Conservation (phyloP, 2,329 filamentous ascomycete genomes). For the Myriosclerotinia scirpicola region DNA sequence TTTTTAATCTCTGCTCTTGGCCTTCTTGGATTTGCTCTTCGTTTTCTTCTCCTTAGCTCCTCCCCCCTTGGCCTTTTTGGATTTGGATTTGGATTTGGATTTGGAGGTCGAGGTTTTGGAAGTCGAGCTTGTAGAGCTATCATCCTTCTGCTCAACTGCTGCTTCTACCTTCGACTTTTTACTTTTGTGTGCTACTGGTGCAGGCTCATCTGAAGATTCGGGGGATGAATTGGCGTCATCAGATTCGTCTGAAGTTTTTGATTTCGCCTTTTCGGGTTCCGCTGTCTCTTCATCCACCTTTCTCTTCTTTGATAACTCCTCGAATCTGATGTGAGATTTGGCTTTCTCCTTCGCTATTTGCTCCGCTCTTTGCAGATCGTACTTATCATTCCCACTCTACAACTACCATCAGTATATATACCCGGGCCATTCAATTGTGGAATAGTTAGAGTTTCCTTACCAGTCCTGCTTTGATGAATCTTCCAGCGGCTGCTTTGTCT, state of each 20-base stretch:
- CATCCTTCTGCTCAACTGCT: slow-evolving; percentile 1
- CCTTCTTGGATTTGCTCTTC: slow-evolving; percentile 19
- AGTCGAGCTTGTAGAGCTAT: background rate
- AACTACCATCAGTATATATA: slow-evolving; percentile 24
- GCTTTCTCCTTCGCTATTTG: slow-evolving; percentile 51
- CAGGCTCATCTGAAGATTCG: slow-evolving; percentile 23
- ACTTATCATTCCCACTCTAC: slow-evolving; percentile 48
- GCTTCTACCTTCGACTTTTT: slow-evolving; percentile 38
- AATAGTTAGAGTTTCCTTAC: slow-evolving; percentile 48
- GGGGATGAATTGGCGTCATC: slow-evolving; percentile 30
- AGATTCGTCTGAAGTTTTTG: slow-evolving; percentile 27
- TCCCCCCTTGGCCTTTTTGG: slow-evolving; percentile 2
- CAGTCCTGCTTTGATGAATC: slow-evolving; percentile 81
- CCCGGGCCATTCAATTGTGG: background rate
- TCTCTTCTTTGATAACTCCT: slow-evolving; percentile 44
- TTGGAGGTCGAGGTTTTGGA: background rate
- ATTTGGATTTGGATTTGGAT: background rate
- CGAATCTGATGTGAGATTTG: slow-evolving; percentile 49
- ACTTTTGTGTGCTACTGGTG: slow-evolving; percentile 24
- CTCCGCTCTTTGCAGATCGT: slow-evolving; percentile 51
- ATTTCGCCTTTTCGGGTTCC: slow-evolving; percentile 3
- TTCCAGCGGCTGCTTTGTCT: slow-evolving; percentile 73
- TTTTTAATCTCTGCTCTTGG: slow-evolving; percentile 18
- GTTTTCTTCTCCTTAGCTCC: slow-evolving; percentile 21
- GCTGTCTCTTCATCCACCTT: slow-evolving; percentile 30